Evolutionary conservation across 2,329 filamentous ascomycete genomes (phyloP).

Genomic region (Emydomyces testavorans): DNA sequence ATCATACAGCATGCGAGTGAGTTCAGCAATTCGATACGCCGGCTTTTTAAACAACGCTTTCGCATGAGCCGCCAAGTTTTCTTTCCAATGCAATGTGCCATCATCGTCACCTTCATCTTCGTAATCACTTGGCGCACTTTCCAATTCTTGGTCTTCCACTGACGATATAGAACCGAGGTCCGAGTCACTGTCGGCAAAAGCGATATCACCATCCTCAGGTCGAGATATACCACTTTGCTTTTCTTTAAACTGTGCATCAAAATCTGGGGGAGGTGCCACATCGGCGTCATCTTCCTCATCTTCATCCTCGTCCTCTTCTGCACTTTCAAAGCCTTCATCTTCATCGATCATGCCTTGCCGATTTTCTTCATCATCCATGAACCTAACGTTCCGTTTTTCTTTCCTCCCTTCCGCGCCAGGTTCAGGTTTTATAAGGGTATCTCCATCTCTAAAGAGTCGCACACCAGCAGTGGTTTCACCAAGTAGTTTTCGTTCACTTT

Average conservation of each 20-base stretch:
- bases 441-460: constrained; percentile 70
- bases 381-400: constrained; percentile 41
- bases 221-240: constrained; percentile 44
- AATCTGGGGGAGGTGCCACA: constrained; percentile 34
- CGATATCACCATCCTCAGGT: constrained; percentile 57
- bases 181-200: constrained; percentile 93
- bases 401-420: constrained; percentile 47
- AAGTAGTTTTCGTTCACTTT: constrained; percentile 68
- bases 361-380: constrained; percentile 38
- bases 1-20: constrained; percentile 84
- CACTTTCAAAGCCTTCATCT: constrained; percentile 42
- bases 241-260: constrained; percentile 34
- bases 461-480: constrained; percentile 74
- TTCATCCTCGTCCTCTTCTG: constrained; percentile 43
- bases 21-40: constrained; percentile 66
- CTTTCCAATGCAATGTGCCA: constrained; percentile 71
- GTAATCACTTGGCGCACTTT: constrained; percentile 43
- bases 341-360: constrained; percentile 48
- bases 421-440: constrained; percentile 43
- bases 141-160: constrained; percentile 45
- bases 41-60: constrained; percentile 58
- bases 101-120: constrained; percentile 47
- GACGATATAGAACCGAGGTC: constrained; percentile 80
- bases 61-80: constrained; percentile 67
- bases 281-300: constrained; percentile 26